phyloP scores from a whole-genome alignment of 192 early-diverging fungal species.

The Umbelopsis sp. region DNA sequence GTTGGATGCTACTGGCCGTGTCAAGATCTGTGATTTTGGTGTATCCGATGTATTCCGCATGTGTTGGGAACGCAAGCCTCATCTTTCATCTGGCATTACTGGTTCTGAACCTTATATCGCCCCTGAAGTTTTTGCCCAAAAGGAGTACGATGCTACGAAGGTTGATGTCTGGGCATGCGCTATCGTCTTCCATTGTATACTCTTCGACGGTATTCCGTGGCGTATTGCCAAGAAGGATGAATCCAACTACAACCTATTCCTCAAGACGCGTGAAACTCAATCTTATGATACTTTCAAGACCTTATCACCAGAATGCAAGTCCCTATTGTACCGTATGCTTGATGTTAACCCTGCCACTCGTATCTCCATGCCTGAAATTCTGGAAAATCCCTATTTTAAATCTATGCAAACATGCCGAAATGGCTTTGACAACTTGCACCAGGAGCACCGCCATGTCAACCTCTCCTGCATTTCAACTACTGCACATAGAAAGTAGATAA shows the following conservation, averaged over 20 bases:
- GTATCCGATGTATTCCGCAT: conserved; percentile 93
- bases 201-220: conserved; percentile 33
- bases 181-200: conserved; percentile 64
- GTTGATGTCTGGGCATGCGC: conserved; percentile 96
- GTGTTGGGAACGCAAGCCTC: conserved; percentile 74
- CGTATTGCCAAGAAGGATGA: conserved; percentile 36
- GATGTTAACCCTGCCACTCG: conserved; percentile 32
- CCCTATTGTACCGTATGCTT: conserved; percentile 25
- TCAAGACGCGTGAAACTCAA: conserved; percentile 18
- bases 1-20: conserved; percentile 68
- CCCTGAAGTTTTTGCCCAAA: conserved; percentile 79
- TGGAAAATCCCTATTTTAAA: conserved; percentile 31
- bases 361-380: conserved; percentile 21
- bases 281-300: conserved; percentile 26
- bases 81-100: conserved; percentile 86
- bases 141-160: conserved; percentile 88
- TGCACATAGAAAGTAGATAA: conserved; percentile 10
- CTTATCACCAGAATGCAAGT: conserved; percentile 14
- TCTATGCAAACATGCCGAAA: conserved; percentile 30
- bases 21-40: conserved; percentile 99
- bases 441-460: conserved; percentile 26
- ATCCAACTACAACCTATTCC: conserved; percentile 23
- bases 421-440: conserved; percentile 9
- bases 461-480: not conserved
- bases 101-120: conserved; percentile 98